phyloP scores from a whole-genome alignment of 768 basidiomycete species.

The Tremella yokohamensis region DNA sequence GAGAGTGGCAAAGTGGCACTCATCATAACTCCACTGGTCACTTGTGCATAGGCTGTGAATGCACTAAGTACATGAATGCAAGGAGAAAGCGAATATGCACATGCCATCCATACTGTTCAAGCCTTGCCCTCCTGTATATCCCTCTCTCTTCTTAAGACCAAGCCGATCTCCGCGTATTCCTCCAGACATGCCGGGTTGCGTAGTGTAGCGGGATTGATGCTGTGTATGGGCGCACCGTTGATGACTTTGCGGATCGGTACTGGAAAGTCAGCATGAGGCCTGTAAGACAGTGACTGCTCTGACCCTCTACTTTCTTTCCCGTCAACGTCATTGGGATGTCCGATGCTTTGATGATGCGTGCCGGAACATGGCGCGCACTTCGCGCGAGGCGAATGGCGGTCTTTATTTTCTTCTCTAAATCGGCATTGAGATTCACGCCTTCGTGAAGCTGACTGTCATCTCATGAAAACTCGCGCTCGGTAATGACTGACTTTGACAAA shows the following conservation, averaged over 20 bases:
- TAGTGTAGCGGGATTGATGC: conserved; percentile 68
- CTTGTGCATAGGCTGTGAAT: too few species aligned
- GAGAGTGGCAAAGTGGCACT: too few species aligned
- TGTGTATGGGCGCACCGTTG: conserved; percentile 68
- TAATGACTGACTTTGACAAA: conserved; percentile 59
- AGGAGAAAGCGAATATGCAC: too few species aligned
- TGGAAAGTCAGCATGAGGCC: neutral
- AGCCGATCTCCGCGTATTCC: conserved; percentile 58
- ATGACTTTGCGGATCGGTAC: conserved; percentile 54
- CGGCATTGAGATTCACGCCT: conserved; percentile 56
- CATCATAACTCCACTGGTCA: too few species aligned
- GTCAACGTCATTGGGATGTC: conserved; percentile 78
- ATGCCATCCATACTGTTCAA: too few species aligned
- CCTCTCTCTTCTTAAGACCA: conserved; percentile 56
- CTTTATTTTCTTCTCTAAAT: conserved; percentile 61
- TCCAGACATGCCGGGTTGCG: conserved; percentile 68
- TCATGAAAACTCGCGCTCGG: neutral
- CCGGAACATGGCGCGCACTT: conserved; percentile 73
- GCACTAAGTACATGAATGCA: too few species aligned
- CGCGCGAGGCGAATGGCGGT: conserved; percentile 62
- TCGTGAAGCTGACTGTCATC: conserved; percentile 49
- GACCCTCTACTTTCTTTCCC: conserved; percentile 68
- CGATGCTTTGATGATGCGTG: conserved; percentile 65
- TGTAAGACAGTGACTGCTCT: neutral
- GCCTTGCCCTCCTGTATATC: conserved; percentile 14